Percentiles rank a stretch among this genome's conserved stretches.
Evolutionary conservation across 2,329 filamentous ascomycete species (phyloP).

Genomic region (Elsinoe arachidis): DNA sequence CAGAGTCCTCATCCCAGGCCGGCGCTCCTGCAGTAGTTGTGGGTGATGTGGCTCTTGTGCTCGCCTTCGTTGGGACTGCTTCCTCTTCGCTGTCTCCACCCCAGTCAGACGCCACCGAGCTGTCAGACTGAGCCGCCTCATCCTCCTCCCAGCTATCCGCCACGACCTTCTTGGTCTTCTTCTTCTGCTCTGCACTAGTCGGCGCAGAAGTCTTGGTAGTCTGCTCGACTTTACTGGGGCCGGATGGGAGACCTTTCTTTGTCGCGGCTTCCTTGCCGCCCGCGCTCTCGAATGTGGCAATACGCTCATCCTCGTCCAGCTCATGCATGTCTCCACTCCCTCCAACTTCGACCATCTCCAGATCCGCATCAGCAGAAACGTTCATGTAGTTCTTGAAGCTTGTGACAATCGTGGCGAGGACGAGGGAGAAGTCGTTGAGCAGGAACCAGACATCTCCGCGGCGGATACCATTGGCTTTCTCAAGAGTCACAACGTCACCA

Average conservation of each 20-base stretch:
- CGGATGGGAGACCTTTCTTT: slow-evolving; percentile 19
- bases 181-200: slow-evolving; percentile 22
- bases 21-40: slow-evolving; percentile 19
- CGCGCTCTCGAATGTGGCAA: slow-evolving; percentile 23
- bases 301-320: slow-evolving; percentile 35
- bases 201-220: slow-evolving; percentile 21
- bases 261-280: slow-evolving; percentile 16
- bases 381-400: slow-evolving; percentile 52
- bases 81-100: slow-evolving; percentile 25
- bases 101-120: slow-evolving; percentile 21
- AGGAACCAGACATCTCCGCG: slow-evolving; percentile 62
- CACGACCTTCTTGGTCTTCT: slow-evolving; percentile 31
- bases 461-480: slow-evolving; percentile 57
- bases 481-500: slow-evolving; percentile 53
- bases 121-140: slow-evolving; percentile 18
- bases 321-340: slow-evolving; percentile 45
- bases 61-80: slow-evolving; percentile 21
- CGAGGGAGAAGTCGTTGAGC: slow-evolving; percentile 56
- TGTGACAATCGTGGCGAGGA: slow-evolving; percentile 63
- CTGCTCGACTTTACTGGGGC: slow-evolving; percentile 18
- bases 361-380: slow-evolving; percentile 35
- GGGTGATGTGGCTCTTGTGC: slow-evolving; percentile 19
- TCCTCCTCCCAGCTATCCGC: slow-evolving; percentile 37
- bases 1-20: slow-evolving; percentile 35
- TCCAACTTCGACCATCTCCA: slow-evolving; percentile 44